phyloP scores from a whole-genome alignment of 345 rosid genomes.

The Euphorbia pulcherrima region DNA sequence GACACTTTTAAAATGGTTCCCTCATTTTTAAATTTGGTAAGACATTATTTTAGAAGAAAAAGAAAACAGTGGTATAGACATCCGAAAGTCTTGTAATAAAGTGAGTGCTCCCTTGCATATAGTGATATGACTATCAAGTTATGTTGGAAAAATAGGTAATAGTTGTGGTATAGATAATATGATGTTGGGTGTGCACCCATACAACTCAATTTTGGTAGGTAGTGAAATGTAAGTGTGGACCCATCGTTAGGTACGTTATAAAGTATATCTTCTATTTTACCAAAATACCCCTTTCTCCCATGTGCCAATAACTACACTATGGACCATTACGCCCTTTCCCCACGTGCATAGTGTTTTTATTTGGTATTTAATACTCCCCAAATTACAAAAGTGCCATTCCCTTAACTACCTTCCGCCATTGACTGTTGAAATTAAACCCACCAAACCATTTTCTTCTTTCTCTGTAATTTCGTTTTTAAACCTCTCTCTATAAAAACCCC shows the following conservation, averaged over 20 bases:
- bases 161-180: not conserved
- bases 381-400: not conserved
- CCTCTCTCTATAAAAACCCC: slow-evolving; percentile 4
- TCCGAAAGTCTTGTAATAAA: not conserved
- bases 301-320: not conserved
- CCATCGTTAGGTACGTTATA: slow-evolving; percentile 7
- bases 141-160: not conserved
- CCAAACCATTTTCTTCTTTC: slow-evolving; percentile 15
- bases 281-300: not conserved
- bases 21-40: no score
- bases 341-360: not conserved
- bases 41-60: no score
- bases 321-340: not conserved
- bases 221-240: not conserved
- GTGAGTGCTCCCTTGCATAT: no score
- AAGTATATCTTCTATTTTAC: not conserved
- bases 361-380: not conserved
- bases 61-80: not conserved
- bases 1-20: no score
- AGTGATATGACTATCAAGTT: not conserved
- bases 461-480: not conserved
- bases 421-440: slow-evolving; percentile 5
- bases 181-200: not conserved
- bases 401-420: not conserved
- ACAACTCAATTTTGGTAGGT: not conserved